These are phyloP conservation scores for Saccharomycopsis sp. DNA, from an alignment of 805 yeast genomes.

Conservation along the genomic window DNA sequence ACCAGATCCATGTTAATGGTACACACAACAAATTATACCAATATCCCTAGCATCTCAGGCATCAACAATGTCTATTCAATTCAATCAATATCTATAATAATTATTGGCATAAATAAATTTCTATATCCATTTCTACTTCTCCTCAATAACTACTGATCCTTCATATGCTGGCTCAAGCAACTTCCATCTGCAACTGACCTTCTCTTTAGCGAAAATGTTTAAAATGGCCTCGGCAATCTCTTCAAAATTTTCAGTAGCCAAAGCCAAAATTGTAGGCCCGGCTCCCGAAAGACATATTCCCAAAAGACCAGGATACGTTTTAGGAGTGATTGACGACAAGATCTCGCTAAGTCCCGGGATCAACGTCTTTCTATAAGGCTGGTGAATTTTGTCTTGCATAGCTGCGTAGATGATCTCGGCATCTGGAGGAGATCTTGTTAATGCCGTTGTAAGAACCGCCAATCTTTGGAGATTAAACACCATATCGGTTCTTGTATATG, in stretches of 20 bases:
- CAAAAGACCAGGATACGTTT: conserved; percentile 72
- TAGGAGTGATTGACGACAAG: conserved; percentile 72
- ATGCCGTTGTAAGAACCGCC: conserved; percentile 87
- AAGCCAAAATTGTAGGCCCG: conserved; percentile 92
- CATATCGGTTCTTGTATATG: conserved; percentile 73
- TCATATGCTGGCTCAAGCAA: conserved; percentile 80
- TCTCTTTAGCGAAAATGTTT: conserved; percentile 55
- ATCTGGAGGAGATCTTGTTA: conserved; percentile 78
- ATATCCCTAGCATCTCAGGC: no score
- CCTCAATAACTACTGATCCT: conserved; percentile 61
- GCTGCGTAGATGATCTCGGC: conserved; percentile 82
- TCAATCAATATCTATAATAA: no score
- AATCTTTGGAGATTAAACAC: conserved; percentile 90
- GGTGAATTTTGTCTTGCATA: conserved; percentile 95
- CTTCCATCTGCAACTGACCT: conserved; percentile 74
- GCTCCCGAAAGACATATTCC: conserved; percentile 98
- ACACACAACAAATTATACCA: no score
- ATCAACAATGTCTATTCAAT: no score
- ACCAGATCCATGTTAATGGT: neutral
- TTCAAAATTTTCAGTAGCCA: conserved; percentile 86
- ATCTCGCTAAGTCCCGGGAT: conserved; percentile 89
- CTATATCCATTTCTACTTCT: conserved; percentile 1
- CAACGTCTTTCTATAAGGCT: conserved; percentile 88
- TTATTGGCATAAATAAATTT: no score
- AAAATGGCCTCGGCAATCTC: conserved; percentile 73